Base-by-base conservation (phyloP, 148 eudicot species). In the Camellia granthamiana region DNA sequence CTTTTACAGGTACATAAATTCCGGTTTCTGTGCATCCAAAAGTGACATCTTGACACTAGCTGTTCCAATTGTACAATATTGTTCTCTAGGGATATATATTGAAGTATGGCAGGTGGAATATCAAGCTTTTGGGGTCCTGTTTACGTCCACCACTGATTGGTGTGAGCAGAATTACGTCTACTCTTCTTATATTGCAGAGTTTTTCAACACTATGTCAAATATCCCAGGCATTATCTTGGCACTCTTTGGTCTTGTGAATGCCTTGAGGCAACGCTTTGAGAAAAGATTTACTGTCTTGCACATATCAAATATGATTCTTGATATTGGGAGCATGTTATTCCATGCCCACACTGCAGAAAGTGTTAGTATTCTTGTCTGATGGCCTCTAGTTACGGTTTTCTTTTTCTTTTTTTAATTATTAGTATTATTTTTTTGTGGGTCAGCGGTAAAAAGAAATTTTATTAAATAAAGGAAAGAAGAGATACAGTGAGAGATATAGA, bases 81-180 rank as follows among this genome's bases (percentile, higher is more conserved):
- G 44, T 78, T 60, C 15, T 16, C 15, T 6, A 8, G 77, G 72
- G 47, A 55, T 47, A 52, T 23, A 60, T 79, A 77, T 58, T 72
- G 69, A 82, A 70, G 75, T 78, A 92, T 92, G 97, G 94, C 85
- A 62, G 91, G 85, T 85, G 91, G 86, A 71, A 77, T 91, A 70
- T 83, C 95, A 55, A 91, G 91, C 87, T 93, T 93, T 60, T 93
- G 97, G 97, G 97, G 97, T 47, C 97, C 97, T 74, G 97, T 93
- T 93, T 78, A 93, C 97, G 60, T 93, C 97, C 61, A 89, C 91
- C 44, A 87, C 84, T 51, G 97, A 93, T 80, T 90, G 92, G 78
- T 93, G 95, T 83, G 95, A 93, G 88, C 83, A 76, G 84, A 93
- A 93, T 76, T 91, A 90, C 83, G 90, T 86, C 66, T 82, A 86